phyloP scores from a whole-genome alignment of 2,329 filamentous ascomycete species.

The Helotiales sp. region DNA sequence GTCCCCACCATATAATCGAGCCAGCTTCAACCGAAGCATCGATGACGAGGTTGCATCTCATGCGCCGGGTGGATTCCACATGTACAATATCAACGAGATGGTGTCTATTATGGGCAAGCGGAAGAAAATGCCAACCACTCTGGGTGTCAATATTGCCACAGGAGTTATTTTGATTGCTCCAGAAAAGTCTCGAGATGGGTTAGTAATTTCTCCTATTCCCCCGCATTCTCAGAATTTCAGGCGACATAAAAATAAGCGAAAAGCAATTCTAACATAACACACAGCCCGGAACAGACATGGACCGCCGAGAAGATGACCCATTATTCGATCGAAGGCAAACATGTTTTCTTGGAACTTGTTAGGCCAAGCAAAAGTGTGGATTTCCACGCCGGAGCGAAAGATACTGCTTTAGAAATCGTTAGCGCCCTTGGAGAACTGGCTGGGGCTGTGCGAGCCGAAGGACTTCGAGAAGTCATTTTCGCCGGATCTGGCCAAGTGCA shows the following conservation, averaged over 20 bases:
- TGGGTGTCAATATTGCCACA: conserved; percentile 90
- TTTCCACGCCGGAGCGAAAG: conserved; percentile 96
- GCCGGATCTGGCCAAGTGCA: conserved; percentile 73
- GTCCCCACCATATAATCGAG: conserved; percentile 61
- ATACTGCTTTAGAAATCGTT: conserved; percentile 94
- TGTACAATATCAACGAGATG: conserved; percentile 98
- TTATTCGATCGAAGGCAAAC: conserved; percentile 97
- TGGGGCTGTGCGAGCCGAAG: conserved; percentile 82
- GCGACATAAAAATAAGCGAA: background rate
- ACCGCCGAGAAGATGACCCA: conserved; percentile 93
- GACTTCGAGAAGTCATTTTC: conserved; percentile 82
- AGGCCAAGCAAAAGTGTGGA: conserved; percentile 93
- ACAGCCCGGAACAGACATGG: conserved; percentile 85
- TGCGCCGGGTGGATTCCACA: conserved; percentile 82
- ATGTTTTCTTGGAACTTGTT: conserved; percentile 93
- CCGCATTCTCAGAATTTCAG: background rate
- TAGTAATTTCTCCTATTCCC: background rate
- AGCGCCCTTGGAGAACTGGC: conserved; percentile 85
- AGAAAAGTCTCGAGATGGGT: conserved; percentile 77
- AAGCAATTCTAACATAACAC: background rate
- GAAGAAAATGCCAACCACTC: conserved; percentile 97
- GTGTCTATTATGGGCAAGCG: conserved; percentile 95
- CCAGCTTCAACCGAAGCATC: conserved; percentile 46
- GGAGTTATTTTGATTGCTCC: conserved; percentile 90
- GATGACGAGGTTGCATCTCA: conserved; percentile 51